Evolutionary conservation across 73 alveolate genomes (phyloP).

Genomic region (Breviolum minutum): DNA sequence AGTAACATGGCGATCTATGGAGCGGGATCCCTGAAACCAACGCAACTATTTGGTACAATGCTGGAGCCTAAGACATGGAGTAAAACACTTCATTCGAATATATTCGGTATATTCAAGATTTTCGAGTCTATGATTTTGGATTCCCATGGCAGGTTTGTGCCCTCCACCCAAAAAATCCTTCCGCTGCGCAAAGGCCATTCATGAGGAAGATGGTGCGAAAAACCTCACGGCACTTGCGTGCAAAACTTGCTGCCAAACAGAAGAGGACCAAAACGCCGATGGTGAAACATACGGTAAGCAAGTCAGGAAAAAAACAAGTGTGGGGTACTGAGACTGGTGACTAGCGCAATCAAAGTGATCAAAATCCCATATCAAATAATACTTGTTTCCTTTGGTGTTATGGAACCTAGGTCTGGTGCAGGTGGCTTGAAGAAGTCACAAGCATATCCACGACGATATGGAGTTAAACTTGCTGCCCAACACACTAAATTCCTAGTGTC

Average conservation of each 20-base stretch:
- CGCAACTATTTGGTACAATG: neutral
- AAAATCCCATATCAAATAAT: too few species aligned
- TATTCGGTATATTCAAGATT: too few species aligned
- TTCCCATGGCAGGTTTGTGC: too few species aligned
- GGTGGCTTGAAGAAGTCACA: neutral
- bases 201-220: neutral
- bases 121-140: too few species aligned
- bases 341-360: too few species aligned
- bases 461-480: neutral
- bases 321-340: neutral
- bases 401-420: neutral
- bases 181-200: neutral
- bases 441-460: neutral
- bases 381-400: too few species aligned
- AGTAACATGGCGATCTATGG: conserved; percentile 11
- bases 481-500: neutral
- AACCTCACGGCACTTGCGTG: neutral
- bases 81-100: neutral
- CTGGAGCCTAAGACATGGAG: neutral
- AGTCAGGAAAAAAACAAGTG: neutral
- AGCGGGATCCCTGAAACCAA: neutral
- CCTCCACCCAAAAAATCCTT: neutral
- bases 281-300: neutral
- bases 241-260: neutral
- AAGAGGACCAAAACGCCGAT: neutral